Conservation (phyloP, 441 rosid genomes). For the Gossypium lobatum region DNA sequence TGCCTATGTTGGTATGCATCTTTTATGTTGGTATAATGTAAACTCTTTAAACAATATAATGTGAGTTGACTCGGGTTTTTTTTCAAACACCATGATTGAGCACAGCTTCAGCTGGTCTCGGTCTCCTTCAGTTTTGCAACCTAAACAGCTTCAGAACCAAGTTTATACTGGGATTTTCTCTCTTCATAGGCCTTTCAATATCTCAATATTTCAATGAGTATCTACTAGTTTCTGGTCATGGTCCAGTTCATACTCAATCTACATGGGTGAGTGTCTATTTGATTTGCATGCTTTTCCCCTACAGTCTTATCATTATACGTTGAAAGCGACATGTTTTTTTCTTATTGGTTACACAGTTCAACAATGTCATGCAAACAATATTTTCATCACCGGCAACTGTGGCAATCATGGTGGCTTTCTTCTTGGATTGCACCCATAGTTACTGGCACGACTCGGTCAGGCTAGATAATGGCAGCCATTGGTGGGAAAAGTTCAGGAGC, state of each 20-base stretch:
- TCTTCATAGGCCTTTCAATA: constrained; percentile 73
- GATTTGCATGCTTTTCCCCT: not conserved
- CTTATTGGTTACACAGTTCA: constrained; percentile 42
- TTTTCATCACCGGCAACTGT: constrained; percentile 79
- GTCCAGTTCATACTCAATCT: constrained; percentile 54
- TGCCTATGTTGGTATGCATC: constrained; percentile 65
- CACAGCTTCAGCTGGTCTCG: constrained; percentile 79
- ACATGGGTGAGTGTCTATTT: constrained; percentile 36
- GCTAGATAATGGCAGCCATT: constrained; percentile 74
- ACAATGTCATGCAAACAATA: constrained; percentile 66
- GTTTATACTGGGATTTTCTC: constrained; percentile 68
- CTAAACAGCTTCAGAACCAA: constrained; percentile 71
- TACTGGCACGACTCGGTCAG: constrained; percentile 36
- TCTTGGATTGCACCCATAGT: constrained; percentile 62
- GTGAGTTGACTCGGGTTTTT: not conserved
- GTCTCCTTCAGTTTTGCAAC: constrained; percentile 70
- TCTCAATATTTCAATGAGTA: constrained; percentile 64
- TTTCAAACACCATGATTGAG: constrained; percentile 8
- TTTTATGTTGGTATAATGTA: not conserved
- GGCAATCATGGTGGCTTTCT: constrained; percentile 42
- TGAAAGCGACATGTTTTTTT: not conserved
- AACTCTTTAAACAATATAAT: not conserved
- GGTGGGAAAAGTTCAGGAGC: constrained; percentile 65
- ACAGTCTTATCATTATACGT: not conserved
- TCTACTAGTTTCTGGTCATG: constrained; percentile 41